These are phyloP conservation scores for Psilocybe sp. DNA, from an alignment of 768 basidiomycete genomes.

Conservation along the genomic window DNA sequence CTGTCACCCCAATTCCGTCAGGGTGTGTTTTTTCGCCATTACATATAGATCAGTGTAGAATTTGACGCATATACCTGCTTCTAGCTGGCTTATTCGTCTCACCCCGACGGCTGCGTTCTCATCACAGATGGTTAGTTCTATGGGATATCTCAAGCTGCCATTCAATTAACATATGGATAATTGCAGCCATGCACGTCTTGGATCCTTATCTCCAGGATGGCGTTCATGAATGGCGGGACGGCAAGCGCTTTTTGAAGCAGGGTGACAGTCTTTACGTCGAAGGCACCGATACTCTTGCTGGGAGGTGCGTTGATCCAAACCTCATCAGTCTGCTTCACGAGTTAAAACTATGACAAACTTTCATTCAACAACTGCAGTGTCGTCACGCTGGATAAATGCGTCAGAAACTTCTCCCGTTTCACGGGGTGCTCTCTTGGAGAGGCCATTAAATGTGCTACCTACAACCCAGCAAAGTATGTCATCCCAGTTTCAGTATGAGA, in stretches of 20 bases:
- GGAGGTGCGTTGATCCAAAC: slow-evolving; percentile 51
- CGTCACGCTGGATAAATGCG: slow-evolving; percentile 79
- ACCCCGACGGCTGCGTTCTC: slow-evolving; percentile 83
- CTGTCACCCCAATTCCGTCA: slow-evolving; percentile 86
- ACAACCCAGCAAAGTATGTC: slow-evolving; percentile 75
- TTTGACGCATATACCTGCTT: background rate
- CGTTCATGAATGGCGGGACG: slow-evolving; percentile 85
- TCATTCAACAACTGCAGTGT: slow-evolving; percentile 41
- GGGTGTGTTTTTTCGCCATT: too few relatives aligned
- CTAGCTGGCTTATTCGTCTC: slow-evolving; percentile 79
- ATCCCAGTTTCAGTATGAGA: background rate
- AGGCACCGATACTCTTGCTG: slow-evolving; percentile 85
- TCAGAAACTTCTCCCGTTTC: slow-evolving; percentile 81
- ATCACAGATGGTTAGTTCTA: slow-evolving; percentile 76
- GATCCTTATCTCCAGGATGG: slow-evolving; percentile 86
- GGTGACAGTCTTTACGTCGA: slow-evolving; percentile 80
- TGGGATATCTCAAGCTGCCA: background rate
- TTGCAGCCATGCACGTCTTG: slow-evolving; percentile 76
- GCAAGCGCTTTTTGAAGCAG: slow-evolving; percentile 75
- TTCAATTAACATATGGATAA: background rate
- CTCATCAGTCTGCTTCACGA: background rate
- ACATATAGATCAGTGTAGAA: background rate
- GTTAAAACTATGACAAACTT: background rate
- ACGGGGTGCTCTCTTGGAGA: slow-evolving; percentile 81
- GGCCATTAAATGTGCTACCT: slow-evolving; percentile 84